Percentiles rank a stretch among this genome's conserved stretches.
phyloP scores from a whole-genome alignment of 768 basidiomycete genomes.

The Amanita jacksonii region DNA sequence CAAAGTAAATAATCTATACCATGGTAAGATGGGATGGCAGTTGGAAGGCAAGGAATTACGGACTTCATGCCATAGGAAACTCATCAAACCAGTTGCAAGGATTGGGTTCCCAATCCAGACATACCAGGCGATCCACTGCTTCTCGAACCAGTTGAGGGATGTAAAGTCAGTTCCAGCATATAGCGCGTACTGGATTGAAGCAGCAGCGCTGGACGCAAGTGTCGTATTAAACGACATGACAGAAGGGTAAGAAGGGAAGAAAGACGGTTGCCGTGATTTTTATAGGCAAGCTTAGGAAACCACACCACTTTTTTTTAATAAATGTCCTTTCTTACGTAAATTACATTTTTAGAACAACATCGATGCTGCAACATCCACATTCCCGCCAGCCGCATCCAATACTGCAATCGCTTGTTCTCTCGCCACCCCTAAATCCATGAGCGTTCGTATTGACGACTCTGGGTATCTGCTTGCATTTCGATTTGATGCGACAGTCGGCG shows the following conservation, averaged over 20 bases:
- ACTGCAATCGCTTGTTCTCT: slow-evolving; percentile 70
- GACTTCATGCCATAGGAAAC: slow-evolving; percentile 91
- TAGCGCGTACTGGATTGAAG: slow-evolving; percentile 27
- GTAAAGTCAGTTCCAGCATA: slow-evolving; percentile 52
- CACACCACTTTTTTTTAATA: not conserved
- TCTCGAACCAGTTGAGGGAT: slow-evolving; percentile 61
- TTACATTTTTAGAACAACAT: slow-evolving; percentile 63
- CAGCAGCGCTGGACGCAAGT: slow-evolving; percentile 7
- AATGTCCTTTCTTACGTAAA: slow-evolving; percentile 2
- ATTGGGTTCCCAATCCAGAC: slow-evolving; percentile 79
- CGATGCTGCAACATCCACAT: slow-evolving; percentile 83
- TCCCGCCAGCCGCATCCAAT: slow-evolving; percentile 74
- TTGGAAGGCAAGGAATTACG: slow-evolving; percentile 17
- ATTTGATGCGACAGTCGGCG: slow-evolving; percentile 17
- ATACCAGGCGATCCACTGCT: slow-evolving; percentile 82
- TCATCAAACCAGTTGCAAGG: slow-evolving; percentile 89
- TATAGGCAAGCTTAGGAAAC: not conserved
- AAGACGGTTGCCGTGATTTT: not conserved
- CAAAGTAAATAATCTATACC: slow-evolving; percentile 87
- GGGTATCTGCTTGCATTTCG: slow-evolving; percentile 25
- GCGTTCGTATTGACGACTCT: slow-evolving; percentile 50
- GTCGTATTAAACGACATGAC: slow-evolving; percentile 39
- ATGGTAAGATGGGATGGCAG: not conserved
- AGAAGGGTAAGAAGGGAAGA: not conserved
- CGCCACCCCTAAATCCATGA: slow-evolving; percentile 72